Evolutionary conservation across 768 basidiomycete genomes (phyloP).

Genomic region (Mycena olivaceomarginata): DNA sequence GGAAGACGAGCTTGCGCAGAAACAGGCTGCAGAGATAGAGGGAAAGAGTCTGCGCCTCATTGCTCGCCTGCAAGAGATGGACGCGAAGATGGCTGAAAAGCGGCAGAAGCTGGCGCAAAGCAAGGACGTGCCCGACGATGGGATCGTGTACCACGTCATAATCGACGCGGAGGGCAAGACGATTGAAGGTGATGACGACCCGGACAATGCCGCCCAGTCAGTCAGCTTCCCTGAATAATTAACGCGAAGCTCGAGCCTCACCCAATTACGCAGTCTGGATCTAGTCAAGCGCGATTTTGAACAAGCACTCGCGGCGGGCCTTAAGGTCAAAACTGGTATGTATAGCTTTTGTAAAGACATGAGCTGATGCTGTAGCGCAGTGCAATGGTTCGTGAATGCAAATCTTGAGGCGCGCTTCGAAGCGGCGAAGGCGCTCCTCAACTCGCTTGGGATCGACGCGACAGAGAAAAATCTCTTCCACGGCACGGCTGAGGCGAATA

Average conservation of each 20-base stretch:
- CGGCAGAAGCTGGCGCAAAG: slow-evolving; percentile 11
- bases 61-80: slow-evolving; percentile 31
- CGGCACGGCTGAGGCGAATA: slow-evolving; percentile 33
- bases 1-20: slow-evolving; percentile 25
- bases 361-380: background rate
- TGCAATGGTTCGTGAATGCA: slow-evolving; percentile 40
- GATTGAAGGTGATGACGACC: slow-evolving; percentile 39
- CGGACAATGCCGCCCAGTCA: slow-evolving; percentile 38
- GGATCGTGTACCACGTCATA: slow-evolving; percentile 29
- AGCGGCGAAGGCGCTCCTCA: slow-evolving; percentile 29
- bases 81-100: slow-evolving; percentile 31
- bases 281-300: slow-evolving; percentile 38
- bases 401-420: slow-evolving; percentile 37
- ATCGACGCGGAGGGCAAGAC: slow-evolving; percentile 40
- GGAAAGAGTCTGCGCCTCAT: slow-evolving; percentile 13
- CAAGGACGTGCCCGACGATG: slow-evolving; percentile 32
- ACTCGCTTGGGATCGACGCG: slow-evolving; percentile 24
- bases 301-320: slow-evolving; percentile 6
- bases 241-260: background rate
- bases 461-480: slow-evolving; percentile 40
- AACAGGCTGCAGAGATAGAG: slow-evolving; percentile 17
- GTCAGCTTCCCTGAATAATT: background rate
- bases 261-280: slow-evolving; percentile 17
- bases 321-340: slow-evolving; percentile 36
- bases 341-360: background rate